These are phyloP conservation scores for Epithele typhae DNA, from an alignment of 768 basidiomycete species.

Conservation along the genomic window DNA sequence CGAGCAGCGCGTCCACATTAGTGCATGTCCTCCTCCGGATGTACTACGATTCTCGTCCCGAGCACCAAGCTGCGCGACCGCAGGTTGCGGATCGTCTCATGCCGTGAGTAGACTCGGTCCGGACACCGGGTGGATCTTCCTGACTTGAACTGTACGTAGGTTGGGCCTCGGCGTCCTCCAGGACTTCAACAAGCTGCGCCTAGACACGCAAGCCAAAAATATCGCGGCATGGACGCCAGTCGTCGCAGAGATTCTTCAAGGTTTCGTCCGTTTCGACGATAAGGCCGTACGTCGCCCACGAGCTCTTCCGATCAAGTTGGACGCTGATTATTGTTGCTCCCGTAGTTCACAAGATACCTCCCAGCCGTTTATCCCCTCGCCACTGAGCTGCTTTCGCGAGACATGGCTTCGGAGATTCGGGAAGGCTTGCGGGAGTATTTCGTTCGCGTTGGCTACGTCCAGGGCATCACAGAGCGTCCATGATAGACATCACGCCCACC, in stretches of 20 bases:
- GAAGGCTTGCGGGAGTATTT: slow-evolving; percentile 77
- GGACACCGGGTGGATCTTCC: neutral
- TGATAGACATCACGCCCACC: slow-evolving; percentile 13
- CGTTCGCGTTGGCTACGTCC: slow-evolving; percentile 58
- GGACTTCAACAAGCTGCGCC: slow-evolving; percentile 85
- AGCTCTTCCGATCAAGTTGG: neutral
- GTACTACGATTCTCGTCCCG: slow-evolving; percentile 89
- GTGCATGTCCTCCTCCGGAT: slow-evolving; percentile 89
- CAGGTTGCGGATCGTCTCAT: slow-evolving; percentile 73
- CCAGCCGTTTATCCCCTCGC: slow-evolving; percentile 88
- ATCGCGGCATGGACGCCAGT: slow-evolving; percentile 99
- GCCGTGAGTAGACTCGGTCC: slow-evolving; percentile 43
- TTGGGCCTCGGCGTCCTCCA: slow-evolving; percentile 75
- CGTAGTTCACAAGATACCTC: slow-evolving; percentile 85
- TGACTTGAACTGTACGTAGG: slow-evolving; percentile 6
- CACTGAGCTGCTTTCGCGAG: slow-evolving; percentile 79
- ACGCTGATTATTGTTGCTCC: slow-evolving; percentile 9
- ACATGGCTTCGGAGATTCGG: slow-evolving; percentile 80
- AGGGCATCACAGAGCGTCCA: slow-evolving; percentile 26
- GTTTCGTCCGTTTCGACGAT: slow-evolving; percentile 86
- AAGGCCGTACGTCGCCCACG: slow-evolving; percentile 63
- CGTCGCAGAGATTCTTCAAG: slow-evolving; percentile 89
- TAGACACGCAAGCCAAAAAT: slow-evolving; percentile 92
- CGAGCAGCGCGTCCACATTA: slow-evolving; percentile 91
- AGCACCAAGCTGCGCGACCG: slow-evolving; percentile 78